Evolutionary conservation across 2,329 filamentous ascomycete species (phyloP), one percentile per base, ranked within the genome.

Genomic region (Diplodia seriata): DNA sequence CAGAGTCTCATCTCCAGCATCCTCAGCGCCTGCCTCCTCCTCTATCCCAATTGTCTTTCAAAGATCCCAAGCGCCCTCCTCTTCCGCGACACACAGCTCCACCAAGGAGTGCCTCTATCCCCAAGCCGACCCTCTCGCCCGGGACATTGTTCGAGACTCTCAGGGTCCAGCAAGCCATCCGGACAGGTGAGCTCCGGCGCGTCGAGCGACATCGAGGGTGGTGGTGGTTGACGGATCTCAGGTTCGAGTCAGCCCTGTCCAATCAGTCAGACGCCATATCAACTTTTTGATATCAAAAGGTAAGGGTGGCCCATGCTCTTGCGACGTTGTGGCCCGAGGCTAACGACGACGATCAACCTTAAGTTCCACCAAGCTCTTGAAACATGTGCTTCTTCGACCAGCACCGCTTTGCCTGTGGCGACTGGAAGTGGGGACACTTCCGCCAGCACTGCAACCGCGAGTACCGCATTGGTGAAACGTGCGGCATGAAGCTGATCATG

Each of bases 361-460:
- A 56, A 51, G 31, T 57, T 36, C 65, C 38, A 61, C 66, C 57
- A 68, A 68, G 59, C 49, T 68, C 66, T 64, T 68, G 57, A 67
- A 68, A 79, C 77, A 97, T 98, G 94, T 97, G 94, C 84, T 97
- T 95, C 85, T 98, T 94, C 85, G 93, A 97, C 76, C 91, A 94
- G 81, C 93, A 90, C 79, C 87, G 88, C 74, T 97, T 91, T 86
- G 81, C 81, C 68, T 98, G 94, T 82, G 91, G 91, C 76, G 94
- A 93, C 85, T 97, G 91, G 90, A 93, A 93, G 81, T 98, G 94
- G 94, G 91, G 92, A 72, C 91, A 90, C 82, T 97, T 97, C 84
- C 89, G 91, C 72, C 88, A 94, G 80, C 94, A 97, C 78, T 98
- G 94, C 86, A 90, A 91, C 80, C 93, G 93, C 81, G 94, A 97